Evolutionary conservation across 441 rosid genomes (phyloP).

Genomic region (Oxalis stricta): DNA sequence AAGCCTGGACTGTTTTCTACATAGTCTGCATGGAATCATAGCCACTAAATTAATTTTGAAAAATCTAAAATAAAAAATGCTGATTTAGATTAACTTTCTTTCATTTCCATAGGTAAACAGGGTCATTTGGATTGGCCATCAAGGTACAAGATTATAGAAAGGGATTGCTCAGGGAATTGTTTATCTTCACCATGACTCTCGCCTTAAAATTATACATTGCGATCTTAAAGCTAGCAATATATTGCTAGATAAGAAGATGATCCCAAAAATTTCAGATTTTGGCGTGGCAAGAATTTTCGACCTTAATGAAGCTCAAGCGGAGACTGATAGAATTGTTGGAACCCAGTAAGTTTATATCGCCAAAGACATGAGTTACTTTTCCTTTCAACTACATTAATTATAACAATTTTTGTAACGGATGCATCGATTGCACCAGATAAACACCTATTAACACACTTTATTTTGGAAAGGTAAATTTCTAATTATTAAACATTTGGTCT

Average conservation of each 20-base stretch:
- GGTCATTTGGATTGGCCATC: background rate
- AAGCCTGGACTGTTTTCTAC: slow-evolving; percentile 30
- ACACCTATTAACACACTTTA: background rate
- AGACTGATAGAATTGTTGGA: slow-evolving; percentile 13
- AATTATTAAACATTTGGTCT: no score
- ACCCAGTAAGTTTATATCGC: slow-evolving; percentile 7
- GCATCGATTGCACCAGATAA: background rate
- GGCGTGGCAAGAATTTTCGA: slow-evolving; percentile 10
- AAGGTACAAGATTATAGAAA: background rate
- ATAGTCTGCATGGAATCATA: slow-evolving; percentile 28
- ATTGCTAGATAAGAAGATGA: slow-evolving; percentile 10
- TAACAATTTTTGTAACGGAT: background rate
- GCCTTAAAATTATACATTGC: slow-evolving; percentile 2
- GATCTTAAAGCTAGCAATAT: slow-evolving; percentile 12
- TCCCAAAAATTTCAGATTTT: slow-evolving; percentile 9
- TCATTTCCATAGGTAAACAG: no score
- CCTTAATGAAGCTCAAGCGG: slow-evolving; percentile 10
- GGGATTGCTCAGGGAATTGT: slow-evolving; percentile 4
- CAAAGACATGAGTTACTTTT: no score
- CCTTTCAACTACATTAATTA: no score
- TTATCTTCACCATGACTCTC: slow-evolving; percentile 11
- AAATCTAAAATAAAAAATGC: no score
- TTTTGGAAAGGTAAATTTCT: no score
- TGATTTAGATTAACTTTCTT: no score
- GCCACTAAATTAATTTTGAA: no score